Evolutionary conservation across 306 rosid species (phyloP).

Genomic region (Malus sylvestris): DNA sequence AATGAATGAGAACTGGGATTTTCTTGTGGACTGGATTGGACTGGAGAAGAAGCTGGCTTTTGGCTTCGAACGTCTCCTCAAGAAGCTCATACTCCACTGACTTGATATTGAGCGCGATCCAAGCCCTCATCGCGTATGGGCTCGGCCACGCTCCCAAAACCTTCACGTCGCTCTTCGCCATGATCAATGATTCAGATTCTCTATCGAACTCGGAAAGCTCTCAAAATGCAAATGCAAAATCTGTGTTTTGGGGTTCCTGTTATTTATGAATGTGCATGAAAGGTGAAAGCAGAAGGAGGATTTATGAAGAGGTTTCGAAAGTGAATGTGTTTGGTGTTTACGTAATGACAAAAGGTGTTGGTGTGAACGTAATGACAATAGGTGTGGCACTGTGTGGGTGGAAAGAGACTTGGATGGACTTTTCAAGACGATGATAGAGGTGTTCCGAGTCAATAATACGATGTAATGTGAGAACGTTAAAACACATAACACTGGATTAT

Average conservation of each 20-base stretch:
- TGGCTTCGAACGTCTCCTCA: conserved; percentile 25
- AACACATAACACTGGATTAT: too few relatives aligned
- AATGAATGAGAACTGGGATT: conserved; percentile 49
- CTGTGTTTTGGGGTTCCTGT: background rate
- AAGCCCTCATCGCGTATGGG: conserved; percentile 32
- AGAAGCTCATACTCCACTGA: conserved; percentile 32
- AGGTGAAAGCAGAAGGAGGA: background rate
- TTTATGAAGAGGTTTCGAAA: background rate
- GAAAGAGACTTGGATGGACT: too few relatives aligned
- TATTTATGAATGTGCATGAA: background rate
- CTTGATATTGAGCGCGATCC: conserved; percentile 42
- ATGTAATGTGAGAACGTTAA: too few relatives aligned
- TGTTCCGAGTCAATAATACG: too few relatives aligned
- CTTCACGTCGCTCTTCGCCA: conserved; percentile 40
- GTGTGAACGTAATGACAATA: background rate
- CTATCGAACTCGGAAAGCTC: background rate
- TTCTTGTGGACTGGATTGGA: conserved; percentile 55
- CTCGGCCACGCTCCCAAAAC: conserved; percentile 55
- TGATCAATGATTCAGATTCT: background rate
- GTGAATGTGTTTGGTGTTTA: background rate
- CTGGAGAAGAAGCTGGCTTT: conserved; percentile 44
- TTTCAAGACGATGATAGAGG: too few relatives aligned
- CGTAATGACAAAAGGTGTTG: too few relatives aligned
- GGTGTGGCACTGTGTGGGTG: background rate
- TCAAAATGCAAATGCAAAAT: background rate